Evolutionary conservation across 176 grass and related monocot species (phyloP).

Genomic region (Hyparrhenia diplandra): DNA sequence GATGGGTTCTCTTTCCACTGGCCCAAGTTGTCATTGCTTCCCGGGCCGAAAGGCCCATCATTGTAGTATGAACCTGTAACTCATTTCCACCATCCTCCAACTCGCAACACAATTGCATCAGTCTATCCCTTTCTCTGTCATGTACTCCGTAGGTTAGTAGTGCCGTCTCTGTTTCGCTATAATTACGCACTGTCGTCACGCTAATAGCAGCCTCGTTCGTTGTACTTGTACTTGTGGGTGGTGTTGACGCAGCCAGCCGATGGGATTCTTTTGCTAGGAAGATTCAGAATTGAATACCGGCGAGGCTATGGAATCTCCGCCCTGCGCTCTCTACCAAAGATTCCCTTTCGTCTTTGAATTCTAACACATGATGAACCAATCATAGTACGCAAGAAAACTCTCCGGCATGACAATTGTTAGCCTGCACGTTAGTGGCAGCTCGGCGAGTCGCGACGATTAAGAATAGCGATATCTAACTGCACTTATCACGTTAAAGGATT

Average conservation of each 20-base stretch:
- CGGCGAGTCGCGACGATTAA: background rate
- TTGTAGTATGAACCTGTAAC: background rate
- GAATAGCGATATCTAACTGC: background rate
- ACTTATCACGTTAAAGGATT: background rate
- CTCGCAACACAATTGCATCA: background rate
- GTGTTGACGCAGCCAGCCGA: background rate
- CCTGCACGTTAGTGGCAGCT: background rate
- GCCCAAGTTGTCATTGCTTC: background rate
- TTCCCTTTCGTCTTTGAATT: background rate
- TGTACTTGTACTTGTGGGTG: background rate
- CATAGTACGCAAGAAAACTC: background rate
- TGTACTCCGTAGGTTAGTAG: background rate
- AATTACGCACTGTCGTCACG: background rate
- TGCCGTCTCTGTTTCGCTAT: background rate
- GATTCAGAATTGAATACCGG: too few species aligned
- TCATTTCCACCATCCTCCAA: background rate
- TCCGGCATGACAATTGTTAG: background rate
- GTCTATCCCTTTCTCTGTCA: background rate
- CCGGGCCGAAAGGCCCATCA: background rate
- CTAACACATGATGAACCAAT: background rate
- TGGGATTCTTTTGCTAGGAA: background rate
- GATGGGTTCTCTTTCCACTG: background rate
- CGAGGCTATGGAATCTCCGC: conserved; percentile 7
- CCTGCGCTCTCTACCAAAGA: background rate
- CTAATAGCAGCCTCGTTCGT: background rate